phyloP scores from a whole-genome alignment of 257 asterid species.

The Agastache rugosa region DNA sequence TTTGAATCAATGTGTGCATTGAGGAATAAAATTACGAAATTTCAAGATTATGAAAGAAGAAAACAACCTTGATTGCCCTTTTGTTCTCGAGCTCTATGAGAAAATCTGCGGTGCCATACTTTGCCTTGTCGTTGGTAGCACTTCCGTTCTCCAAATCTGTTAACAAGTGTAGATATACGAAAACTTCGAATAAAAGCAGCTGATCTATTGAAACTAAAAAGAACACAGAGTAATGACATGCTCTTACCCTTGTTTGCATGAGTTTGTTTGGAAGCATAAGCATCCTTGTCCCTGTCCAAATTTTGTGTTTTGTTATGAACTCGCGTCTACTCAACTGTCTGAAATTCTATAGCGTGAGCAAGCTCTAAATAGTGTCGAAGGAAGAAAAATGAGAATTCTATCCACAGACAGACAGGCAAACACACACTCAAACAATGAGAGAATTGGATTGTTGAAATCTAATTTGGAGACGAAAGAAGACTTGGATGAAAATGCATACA shows the following conservation, averaged over 20 bases:
- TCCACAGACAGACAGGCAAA: not conserved
- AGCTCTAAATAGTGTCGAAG: not conserved
- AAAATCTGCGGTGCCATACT: constrained; percentile 80
- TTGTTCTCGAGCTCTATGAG: constrained; percentile 81
- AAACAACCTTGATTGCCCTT: constrained; percentile 82
- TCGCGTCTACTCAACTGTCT: not conserved
- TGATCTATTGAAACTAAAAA: not conserved
- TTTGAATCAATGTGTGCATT: not conserved
- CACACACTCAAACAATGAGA: not conserved
- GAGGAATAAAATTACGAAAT: not conserved
- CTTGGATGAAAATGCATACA: constrained; percentile 40
- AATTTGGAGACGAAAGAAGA: not conserved
- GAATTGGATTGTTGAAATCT: not conserved
- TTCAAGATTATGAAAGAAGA: constrained; percentile 2
- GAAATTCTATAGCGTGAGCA: not conserved
- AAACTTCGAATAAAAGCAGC: constrained; percentile 10
- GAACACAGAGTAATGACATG: not conserved
- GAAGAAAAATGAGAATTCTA: not conserved
- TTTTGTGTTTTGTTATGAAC: constrained; percentile 24
- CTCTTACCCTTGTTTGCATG: constrained; percentile 40
- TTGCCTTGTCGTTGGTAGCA: constrained; percentile 53
- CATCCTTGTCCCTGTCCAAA: constrained; percentile 46
- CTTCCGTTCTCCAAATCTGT: constrained; percentile 61
- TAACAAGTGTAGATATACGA: constrained; percentile 1
- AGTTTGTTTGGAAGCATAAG: constrained; percentile 38